Evolutionary conservation across 2,329 filamentous ascomycete genomes (phyloP), one percentile per base, ranked within the genome.

Genomic region (Trichoderma sp.): DNA sequence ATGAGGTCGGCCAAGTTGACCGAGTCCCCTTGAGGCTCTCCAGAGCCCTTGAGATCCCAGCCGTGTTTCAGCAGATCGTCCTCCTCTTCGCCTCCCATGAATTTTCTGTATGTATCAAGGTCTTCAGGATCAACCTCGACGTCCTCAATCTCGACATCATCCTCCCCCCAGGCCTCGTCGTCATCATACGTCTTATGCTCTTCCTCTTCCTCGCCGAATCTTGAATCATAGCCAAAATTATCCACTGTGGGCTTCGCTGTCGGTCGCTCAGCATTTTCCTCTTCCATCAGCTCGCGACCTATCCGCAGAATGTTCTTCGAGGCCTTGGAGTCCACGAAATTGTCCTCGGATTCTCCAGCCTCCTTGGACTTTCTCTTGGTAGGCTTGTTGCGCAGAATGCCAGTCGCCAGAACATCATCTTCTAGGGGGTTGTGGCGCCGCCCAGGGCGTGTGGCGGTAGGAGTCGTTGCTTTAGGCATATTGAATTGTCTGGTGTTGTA

Each of bases 1-100:
- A 99, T 99, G 71, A 99, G 83, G 76, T 97, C 94, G 18, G 96
- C 94, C 68, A 99, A 84, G 78, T 98, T 97, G 71, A 91, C 93
- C 16, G 86, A 84, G 69, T 86, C 82, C 7, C 76, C 78, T 16
- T 84, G 84, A 51, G 83, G 82, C 43, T 84, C 82, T 60, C 79
- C 80, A 5, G 80, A 78, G 49, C 79, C 80, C 78, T 83, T 79
- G 54, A 79, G 78, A 73, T 84, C 84, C 83, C 84, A 87, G 32
- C 87, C 87, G 54, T 91, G 87, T 77, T 90, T 89, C 72, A 94
- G 83, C 73, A 96, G 86, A 4, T 92, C 89, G 73, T 94, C 77
- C 26, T 93, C 90, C 34, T 93, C 90, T 74, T 91, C 85, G 32
- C 84, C 86, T 8, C 89, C 92, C 74, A 97, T 87, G 78, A 97